Base-by-base conservation (phyloP, 768 basidiomycete genomes). In the Coprinellus aureogranulatus region DNA sequence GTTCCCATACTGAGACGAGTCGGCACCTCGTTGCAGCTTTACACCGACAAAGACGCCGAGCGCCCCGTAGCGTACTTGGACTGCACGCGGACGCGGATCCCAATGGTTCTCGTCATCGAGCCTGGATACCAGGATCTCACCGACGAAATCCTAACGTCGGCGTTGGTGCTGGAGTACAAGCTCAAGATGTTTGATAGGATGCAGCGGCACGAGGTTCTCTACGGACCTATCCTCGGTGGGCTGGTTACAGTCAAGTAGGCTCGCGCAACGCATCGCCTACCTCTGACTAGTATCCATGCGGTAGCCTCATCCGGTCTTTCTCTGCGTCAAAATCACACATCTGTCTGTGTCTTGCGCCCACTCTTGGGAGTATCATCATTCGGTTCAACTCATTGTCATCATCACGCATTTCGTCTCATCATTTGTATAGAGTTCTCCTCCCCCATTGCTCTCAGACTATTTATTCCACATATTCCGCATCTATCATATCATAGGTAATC, bases 141-240 rank as follows among this genome's bases (percentile, higher is more conserved):
- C 10, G 57, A 58, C 16, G 57, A 58, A 12, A 53, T 58, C 39
- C 44, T 58, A 31, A 31, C 52, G 22, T 53, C 51, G 2, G 57
- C 52, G n/a, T 50, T 58, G 28, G 46, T 58, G 6, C 30, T 58
- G 51, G 57, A 58, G 42, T 53, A 46, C 52, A 58, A 58, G 57
- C 57, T 58, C 41, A 58, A 58, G 51, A 53, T 58, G 57, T 58
- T 53, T 34, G 57, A 58, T 27, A 22, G 57, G 18, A 9, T 58
- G 34, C 42, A 58, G 30, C 41, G 44, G 51, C 57, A 58, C 34
- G 57, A 58, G 41, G 22, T 58, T n/a, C 28, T 58, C 6, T 58
- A 53, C 37, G 57, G 57, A 6, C 57, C 57, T 22, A 45, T 58
- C n/a, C 52, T 58, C 1, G 51, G 57, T 30, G 50, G 50, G 16